Base-by-base conservation (phyloP, 805 yeast genomes). In the Teunomyces panamensis region DNA sequence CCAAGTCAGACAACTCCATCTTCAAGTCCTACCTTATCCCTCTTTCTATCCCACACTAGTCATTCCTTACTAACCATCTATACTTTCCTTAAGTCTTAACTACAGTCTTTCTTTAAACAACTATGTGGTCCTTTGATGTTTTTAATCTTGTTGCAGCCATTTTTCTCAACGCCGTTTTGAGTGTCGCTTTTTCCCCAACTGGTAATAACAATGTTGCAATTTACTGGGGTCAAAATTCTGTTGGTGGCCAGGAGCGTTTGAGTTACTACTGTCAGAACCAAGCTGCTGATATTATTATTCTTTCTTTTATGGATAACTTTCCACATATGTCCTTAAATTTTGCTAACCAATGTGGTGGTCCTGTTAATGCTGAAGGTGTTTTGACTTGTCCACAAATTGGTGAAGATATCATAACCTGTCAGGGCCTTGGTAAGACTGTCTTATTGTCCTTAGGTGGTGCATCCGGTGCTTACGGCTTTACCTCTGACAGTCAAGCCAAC, bases 331-430 rank as follows among this genome's bases (percentile, higher is more conserved):
- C 32, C 28, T 17, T 54, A 28, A 53, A 53, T 48, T 48, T 53
- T 43, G 55, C 57, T 33, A 47, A 52, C 29, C 52, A 50, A 16
- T 54, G 57, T 30, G 49, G 39, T 28, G 56, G 56, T 9, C 37
- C 47, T 33, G 44, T 28, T 43, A 51, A 52, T 29, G 14, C 49
- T 13, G 51, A 42, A 10, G 56, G 56, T n/a, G 44, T 46, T 20
- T 45, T 51, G 41, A 46, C 45, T 28, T 54, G 57, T 42, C 53
- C 66, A 20, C 52, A 56, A 9, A 65, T 68, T 48, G 89, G 77
- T 17, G 69, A 72, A 34, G 94, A 87, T 56, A 89, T 90, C 53
- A 59, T 74, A 49, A 74, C 83, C 4, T 91, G 97, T 70, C 97
- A 91, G 68, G 58, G 69, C 1, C 60, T 74, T n/a, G 97, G 96